Evolutionary conservation across 2,329 filamentous ascomycete genomes (phyloP).

Genomic region (Beauveria sp.): DNA sequence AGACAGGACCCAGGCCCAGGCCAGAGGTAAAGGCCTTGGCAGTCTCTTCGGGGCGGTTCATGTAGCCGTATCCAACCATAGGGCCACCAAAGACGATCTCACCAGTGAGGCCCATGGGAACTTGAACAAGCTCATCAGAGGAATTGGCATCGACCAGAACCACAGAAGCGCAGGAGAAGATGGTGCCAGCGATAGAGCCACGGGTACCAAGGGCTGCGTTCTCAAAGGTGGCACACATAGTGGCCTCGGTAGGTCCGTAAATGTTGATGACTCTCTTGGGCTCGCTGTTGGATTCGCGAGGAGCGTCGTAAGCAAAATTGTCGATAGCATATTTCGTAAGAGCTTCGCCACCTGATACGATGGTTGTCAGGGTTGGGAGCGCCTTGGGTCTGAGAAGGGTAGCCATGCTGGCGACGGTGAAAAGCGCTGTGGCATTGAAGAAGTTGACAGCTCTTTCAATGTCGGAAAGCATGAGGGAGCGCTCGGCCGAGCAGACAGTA

Average conservation of each 20-base stretch:
- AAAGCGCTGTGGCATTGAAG: slow-evolving; percentile 7
- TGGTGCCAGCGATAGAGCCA: slow-evolving; percentile 4
- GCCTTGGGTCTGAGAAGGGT: slow-evolving; percentile 9
- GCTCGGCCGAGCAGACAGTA: slow-evolving; percentile 11
- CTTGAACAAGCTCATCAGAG: not conserved
- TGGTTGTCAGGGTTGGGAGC: slow-evolving; percentile 7
- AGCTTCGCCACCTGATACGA: slow-evolving; percentile 10
- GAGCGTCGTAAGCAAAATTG: slow-evolving; percentile 10
- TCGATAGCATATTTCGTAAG: slow-evolving; percentile 10
- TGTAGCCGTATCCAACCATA: slow-evolving; percentile 12
- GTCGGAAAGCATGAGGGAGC: slow-evolving; percentile 11
- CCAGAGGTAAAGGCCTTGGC: slow-evolving; percentile 4
- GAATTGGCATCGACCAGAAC: slow-evolving; percentile 10
- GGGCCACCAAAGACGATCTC: slow-evolving; percentile 21
- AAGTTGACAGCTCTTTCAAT: slow-evolving; percentile 10
- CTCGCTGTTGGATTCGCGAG: not conserved
- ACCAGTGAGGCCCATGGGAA: slow-evolving; percentile 9
- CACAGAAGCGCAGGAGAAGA: slow-evolving; percentile 7
- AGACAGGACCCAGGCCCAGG: not conserved
- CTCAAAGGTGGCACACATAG: slow-evolving; percentile 8
- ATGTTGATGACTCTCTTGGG: slow-evolving; percentile 10
- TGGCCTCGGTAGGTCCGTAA: slow-evolving; percentile 12
- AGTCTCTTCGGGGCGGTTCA: slow-evolving; percentile 11
- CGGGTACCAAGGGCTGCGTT: slow-evolving; percentile 5
- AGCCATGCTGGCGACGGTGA: slow-evolving; percentile 11